Evolutionary conservation across 495 filamentous ascomycete genomes (phyloP), one percentile per base, ranked within the genome.

Genomic region (Penicillium subrubescens): DNA sequence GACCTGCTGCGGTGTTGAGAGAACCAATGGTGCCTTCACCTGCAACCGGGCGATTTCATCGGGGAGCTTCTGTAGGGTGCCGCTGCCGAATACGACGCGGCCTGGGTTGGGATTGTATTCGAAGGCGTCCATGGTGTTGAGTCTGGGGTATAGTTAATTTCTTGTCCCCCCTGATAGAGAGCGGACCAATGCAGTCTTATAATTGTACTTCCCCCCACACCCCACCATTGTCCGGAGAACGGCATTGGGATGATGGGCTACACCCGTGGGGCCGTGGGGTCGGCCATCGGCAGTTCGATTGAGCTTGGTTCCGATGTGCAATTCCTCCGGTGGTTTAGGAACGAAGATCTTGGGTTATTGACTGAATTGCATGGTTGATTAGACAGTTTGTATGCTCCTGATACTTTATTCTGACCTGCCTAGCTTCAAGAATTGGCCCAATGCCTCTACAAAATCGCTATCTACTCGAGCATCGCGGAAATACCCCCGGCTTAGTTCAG

Each of bases 1-100:
- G 41, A 81, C 67, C 67, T 89, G 87, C 59, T 84, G 79, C 0
- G 85, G 84, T 23, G 86, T 87, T 29, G 81, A 86, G 7, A 90
- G 83, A 19, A 90, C 76, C 51, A 89, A 68, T 5, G 87, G 87
- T 27, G 80, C 76, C 29, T 82, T 79, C 46, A 88, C 75, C 35
- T 83, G 81, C 57, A 85, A 74, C 14, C 87, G 80, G 12, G 79
- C 63, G 61, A 89, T 77, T 70, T 89, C 87, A 39, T 84, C 80
- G 19, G 87, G 83, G 17, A 90, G 81, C 67, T 84, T 85, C 60
- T 84, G 77, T 39, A 89, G 71, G 21, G 85, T 87, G 39, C 85
- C 87, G 66, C 79, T 83, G 69, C 87, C 87, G 66, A 89, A 90
- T 68, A 89, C 75, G 59, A 89, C 82, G 5, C 87, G 83, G 61